Percentiles rank a stretch among this genome's conserved stretches.
Evolutionary conservation across 345 rosid genomes (phyloP).

Genomic region (Mercurialis annua): DNA sequence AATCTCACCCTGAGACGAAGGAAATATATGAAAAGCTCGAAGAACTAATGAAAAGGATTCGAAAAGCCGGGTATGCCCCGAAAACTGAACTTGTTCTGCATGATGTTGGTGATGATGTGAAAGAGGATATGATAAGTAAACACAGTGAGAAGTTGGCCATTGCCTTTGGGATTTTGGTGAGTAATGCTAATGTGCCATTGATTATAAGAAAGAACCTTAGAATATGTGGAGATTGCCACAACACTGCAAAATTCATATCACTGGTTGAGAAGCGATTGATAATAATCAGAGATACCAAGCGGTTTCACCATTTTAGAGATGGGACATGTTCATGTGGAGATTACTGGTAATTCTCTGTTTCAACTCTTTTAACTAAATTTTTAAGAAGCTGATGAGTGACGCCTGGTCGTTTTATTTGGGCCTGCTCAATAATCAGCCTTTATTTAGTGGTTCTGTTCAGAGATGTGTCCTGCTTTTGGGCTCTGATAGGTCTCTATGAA

Average conservation of each 20-base stretch:
- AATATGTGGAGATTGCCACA: constrained; percentile 68
- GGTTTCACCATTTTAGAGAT: constrained; percentile 70
- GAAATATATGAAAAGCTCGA: constrained; percentile 48
- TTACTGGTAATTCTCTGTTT: constrained; percentile 45
- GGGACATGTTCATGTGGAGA: constrained; percentile 67
- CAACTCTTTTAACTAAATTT: background rate
- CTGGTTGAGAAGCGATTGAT: constrained; percentile 50
- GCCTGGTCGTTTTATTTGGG: too few relatives aligned
- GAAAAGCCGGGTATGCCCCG: constrained; percentile 38
- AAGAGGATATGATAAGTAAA: constrained; percentile 54
- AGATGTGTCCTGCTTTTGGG: too few relatives aligned
- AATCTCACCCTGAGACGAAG: constrained; percentile 50
- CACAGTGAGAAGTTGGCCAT: constrained; percentile 78
- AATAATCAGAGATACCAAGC: constrained; percentile 61
- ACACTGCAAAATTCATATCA: constrained; percentile 47
- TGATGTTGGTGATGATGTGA: constrained; percentile 63
- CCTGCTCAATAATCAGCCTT: too few relatives aligned
- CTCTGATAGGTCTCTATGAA: too few relatives aligned
- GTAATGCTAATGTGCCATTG: constrained; percentile 35
- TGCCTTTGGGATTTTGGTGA: constrained; percentile 60
- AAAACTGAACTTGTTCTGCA: constrained; percentile 66
- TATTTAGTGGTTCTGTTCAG: too few relatives aligned
- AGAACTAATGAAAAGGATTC: constrained; percentile 44
- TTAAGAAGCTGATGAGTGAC: too few relatives aligned
- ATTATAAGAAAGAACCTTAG: constrained; percentile 64